Evolutionary conservation across 1,139 yeast genomes (phyloP).

Genomic region (Saccharomyces hybrid): DNA sequence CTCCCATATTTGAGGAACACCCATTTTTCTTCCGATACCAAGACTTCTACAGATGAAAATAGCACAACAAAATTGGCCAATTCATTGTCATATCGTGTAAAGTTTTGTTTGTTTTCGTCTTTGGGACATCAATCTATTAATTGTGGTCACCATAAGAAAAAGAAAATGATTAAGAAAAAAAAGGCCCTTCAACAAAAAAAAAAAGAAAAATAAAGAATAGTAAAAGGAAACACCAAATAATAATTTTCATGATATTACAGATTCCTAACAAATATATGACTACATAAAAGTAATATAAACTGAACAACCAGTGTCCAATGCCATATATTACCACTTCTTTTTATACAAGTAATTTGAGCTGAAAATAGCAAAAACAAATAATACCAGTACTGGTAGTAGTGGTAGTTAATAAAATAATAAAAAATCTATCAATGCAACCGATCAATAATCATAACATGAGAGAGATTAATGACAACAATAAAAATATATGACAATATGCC

Average conservation of each 20-base stretch:
- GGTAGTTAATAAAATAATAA: not conserved
- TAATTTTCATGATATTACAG: not conserved
- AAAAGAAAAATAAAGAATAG: not conserved
- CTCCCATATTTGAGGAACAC: constrained; percentile 54
- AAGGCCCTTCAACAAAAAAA: not conserved
- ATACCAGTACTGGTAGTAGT: not conserved
- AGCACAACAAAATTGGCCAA: not conserved
- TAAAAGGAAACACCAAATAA: not conserved
- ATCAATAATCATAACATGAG: constrained; percentile 1
- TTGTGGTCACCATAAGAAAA: not conserved
- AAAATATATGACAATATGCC: not conserved
- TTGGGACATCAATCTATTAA: not conserved
- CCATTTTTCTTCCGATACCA: constrained; percentile 36
- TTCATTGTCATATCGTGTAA: not conserved
- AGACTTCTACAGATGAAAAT: not conserved
- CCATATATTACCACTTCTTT: constrained; percentile 3
- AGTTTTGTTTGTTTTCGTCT: not conserved
- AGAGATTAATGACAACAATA: constrained; percentile 1
- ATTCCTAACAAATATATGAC: not conserved
- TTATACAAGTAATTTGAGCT: constrained; percentile 1
- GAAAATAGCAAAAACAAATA: not conserved
- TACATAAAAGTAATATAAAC: constrained; percentile 1
- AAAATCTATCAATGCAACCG: not conserved
- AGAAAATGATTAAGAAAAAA: not conserved
- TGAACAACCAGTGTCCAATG: constrained; percentile 16